Evolutionary conservation across 2,329 filamentous ascomycete genomes (phyloP), one percentile per base, ranked within the genome.

Genomic region (Cladosporium sp.): DNA sequence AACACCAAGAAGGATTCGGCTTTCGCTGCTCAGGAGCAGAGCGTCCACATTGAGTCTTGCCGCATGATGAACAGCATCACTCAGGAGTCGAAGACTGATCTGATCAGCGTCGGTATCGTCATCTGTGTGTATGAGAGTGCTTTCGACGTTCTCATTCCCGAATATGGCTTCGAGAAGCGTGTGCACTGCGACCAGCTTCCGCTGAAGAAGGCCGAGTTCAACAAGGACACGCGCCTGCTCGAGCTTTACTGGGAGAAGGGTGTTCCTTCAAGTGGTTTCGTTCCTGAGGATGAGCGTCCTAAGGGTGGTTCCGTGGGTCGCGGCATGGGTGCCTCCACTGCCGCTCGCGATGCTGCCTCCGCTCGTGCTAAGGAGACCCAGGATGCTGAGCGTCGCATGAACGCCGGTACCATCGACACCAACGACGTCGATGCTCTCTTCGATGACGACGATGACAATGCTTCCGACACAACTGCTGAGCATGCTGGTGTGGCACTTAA

Each of bases 231-330:
- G 78, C 87, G 94, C 58, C 85, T 97, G 30, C 82, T 99, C 49
- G 94, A 99, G 77, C 84, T 99, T 15, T 99, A 97, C 82, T 99
- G 94, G 94, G 94, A 99, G 86, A 99, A 97, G 84, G 94, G 94
- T 49, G 92, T 97, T 7, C 91, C 93, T 28, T 97, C 92, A 63
- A 97, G 93, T 43, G 90, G 92, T 2, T 99, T 95, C 68, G 88
- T 99, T 55, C 94, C 94, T 2, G 94, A 99, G 72, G 94, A 99
- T 72, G 94, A 99, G 79, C 88, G 92, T 59, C 92, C 92, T 56
- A 95, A 94, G 81, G 87, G 89, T 52, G 87, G 84, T 58, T 30
- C 50, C 17, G 83, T 84, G 11, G 88, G 89, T 67, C 85, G 90
- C 64, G 61, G 61, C 36, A 52, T 59, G 50, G 56, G 84, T 88